Base-by-base conservation (phyloP, 2,329 filamentous ascomycete genomes). In the Verticillium nubilum region DNA sequence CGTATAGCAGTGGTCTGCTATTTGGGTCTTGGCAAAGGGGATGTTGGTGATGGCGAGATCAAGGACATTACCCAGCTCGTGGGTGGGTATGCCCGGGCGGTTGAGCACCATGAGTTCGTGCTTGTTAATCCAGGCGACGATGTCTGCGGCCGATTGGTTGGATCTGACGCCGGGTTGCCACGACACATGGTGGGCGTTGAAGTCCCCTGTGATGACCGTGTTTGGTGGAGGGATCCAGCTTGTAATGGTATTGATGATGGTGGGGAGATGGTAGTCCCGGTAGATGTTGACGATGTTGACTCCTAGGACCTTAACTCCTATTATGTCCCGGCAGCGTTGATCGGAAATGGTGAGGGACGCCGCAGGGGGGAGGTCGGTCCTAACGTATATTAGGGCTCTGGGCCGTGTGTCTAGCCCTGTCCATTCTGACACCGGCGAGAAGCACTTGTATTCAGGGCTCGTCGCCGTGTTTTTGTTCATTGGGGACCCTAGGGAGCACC, bases 161-260 rank as follows among this genome's bases (percentile, higher is more conserved):
- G 27, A 27, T 17, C 12, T 27, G 50, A 29, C 9, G 50, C 50
- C 50, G 50, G 50, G 50, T 53, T 66, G 60, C 64, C 60, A 66
- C 28, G 52, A 55, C 23, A 52, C 47, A 50, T 64, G 59, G 55
- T 61, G 58, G 23, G 61, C 62, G 47, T 66, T 65, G 54, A 65
- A 64, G 59, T 65, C 62, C 28, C 59, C 62, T 17, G 64, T 59
- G 13, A 65, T 59, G 6, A 65, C 58, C 3, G 23, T 53, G 27
- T 53, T 53, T 27, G 50, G 25, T 4, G 50, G 50, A 29, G 50
- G 23, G 25, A 5, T 29, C 50, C 27, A 53, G 25, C 2, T n/a
- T 27, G 25, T 53, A 27, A 53, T 27, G 50, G 27, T 27, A 27
- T 53, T 27, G 25, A 53, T 27, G 2, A 53, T 19, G 23, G 25